Percentiles rank a stretch among this genome's conserved stretches.
Evolutionary conservation across 2,329 filamentous ascomycete genomes (phyloP).

Genomic region (Pseudocercospora eumusae): DNA sequence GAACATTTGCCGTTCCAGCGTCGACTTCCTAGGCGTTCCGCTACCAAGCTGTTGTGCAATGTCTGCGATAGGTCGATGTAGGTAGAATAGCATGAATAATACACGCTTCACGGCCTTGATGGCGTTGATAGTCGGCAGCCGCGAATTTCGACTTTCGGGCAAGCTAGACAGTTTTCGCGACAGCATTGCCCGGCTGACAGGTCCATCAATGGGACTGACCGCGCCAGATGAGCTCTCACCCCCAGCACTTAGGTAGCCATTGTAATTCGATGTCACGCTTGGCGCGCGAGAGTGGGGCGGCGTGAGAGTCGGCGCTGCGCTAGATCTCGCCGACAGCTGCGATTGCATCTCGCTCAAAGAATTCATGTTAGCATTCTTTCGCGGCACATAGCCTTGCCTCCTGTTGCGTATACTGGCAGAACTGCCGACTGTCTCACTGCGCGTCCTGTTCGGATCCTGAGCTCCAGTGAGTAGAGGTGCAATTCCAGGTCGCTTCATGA

Average conservation of each 20-base stretch:
- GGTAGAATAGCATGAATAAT: constrained; percentile 34
- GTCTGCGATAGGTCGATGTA: constrained; percentile 33
- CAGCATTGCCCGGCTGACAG: constrained; percentile 26
- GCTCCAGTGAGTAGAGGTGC: constrained; percentile 65
- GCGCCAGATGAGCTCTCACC: constrained; percentile 38
- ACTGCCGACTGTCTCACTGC: constrained; percentile 59
- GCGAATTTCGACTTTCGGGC: constrained; percentile 34
- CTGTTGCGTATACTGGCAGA: constrained; percentile 56
- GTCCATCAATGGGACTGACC: constrained; percentile 38
- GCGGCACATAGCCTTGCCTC: constrained; percentile 62
- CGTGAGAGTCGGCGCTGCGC: constrained; percentile 54
- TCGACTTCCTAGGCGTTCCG: constrained; percentile 49
- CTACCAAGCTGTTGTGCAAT: constrained; percentile 47
- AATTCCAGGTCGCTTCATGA: constrained; percentile 66
- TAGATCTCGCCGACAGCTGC: constrained; percentile 38
- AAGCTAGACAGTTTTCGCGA: constrained; percentile 31
- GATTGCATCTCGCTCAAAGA: constrained; percentile 31
- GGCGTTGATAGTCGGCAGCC: constrained; percentile 28
- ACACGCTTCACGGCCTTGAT: constrained; percentile 35
- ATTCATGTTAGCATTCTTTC: constrained; percentile 51
- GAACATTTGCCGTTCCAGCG: constrained; percentile 58
- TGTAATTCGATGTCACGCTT: constrained; percentile 34
- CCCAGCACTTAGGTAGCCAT: constrained; percentile 30
- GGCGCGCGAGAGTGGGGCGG: constrained; percentile 37
- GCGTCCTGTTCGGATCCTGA: constrained; percentile 66